Percentiles rank a stretch among this genome's conserved stretches.
phyloP scores from a whole-genome alignment of 257 asterid species.

The Penstemon newberryi region DNA sequence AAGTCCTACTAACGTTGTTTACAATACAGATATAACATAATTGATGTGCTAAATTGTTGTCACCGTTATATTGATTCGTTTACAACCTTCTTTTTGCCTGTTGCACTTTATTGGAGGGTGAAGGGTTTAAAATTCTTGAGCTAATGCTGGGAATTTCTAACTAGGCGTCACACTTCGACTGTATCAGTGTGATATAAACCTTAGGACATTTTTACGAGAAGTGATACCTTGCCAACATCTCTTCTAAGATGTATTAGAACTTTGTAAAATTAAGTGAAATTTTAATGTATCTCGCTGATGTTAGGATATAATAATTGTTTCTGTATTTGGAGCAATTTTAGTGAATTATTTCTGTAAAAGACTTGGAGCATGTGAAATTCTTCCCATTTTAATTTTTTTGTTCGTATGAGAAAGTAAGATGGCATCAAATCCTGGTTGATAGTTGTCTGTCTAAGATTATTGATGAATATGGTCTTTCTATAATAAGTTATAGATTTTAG shows the following conservation, averaged over 20 bases:
- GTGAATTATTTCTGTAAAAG: neutral
- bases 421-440: neutral
- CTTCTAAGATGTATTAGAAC: constrained; percentile 4
- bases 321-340: neutral
- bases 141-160: neutral
- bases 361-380: neutral
- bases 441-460: neutral
- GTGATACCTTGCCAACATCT: neutral
- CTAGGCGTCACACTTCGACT: neutral
- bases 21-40: constrained; percentile 8
- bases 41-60: neutral
- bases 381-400: neutral
- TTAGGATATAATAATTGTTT: neutral
- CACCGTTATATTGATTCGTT: neutral
- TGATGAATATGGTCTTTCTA: neutral
- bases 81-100: constrained; percentile 8
- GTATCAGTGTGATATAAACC: too few species aligned
- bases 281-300: neutral
- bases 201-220: too few species aligned
- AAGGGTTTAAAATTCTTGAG: neutral
- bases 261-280: neutral
- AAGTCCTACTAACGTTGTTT: constrained; percentile 2
- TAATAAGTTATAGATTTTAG: neutral
- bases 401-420: neutral
- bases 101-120: neutral